These are phyloP conservation scores for Termitomyces sp. DNA, from an alignment of 768 basidiomycete species.

Conservation along the genomic window DNA sequence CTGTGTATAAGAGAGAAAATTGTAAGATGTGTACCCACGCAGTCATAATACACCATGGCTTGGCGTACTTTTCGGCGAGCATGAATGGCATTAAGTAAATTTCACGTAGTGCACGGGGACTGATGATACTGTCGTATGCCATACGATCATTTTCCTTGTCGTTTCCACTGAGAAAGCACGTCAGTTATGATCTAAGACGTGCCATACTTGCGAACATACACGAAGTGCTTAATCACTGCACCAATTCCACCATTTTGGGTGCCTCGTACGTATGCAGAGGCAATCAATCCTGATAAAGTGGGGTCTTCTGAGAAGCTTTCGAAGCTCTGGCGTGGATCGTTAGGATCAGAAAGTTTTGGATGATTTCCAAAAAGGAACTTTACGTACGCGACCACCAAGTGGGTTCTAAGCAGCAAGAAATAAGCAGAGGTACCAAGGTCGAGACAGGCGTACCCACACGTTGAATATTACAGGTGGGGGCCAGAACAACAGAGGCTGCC, in stretches of 20 bases:
- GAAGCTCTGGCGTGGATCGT: constrained; percentile 41
- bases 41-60: constrained; percentile 70
- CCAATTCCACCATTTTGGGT: constrained; percentile 75
- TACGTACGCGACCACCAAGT: constrained; percentile 58
- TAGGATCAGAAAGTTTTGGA: neutral
- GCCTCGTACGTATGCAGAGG: constrained; percentile 70
- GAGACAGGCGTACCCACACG: constrained; percentile 35
- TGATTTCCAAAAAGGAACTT: neutral
- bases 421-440: constrained; percentile 1
- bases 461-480: constrained; percentile 83
- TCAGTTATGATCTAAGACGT: neutral
- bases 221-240: constrained; percentile 77
- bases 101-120: constrained; percentile 64
- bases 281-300: constrained; percentile 60
- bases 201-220: constrained; percentile 31
- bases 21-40: constrained; percentile 36
- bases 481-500: constrained; percentile 64
- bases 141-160: constrained; percentile 79
- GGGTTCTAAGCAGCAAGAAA: constrained; percentile 40
- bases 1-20: neutral
- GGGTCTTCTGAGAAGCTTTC: constrained; percentile 82
- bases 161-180: constrained; percentile 43
- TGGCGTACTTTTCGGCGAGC: constrained; percentile 59
- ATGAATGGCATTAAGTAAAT: constrained; percentile 75
- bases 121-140: constrained; percentile 61